Evolutionary conservation across 202 grass and related monocot species (phyloP).

Genomic region (Brachypodium distachyon): DNA sequence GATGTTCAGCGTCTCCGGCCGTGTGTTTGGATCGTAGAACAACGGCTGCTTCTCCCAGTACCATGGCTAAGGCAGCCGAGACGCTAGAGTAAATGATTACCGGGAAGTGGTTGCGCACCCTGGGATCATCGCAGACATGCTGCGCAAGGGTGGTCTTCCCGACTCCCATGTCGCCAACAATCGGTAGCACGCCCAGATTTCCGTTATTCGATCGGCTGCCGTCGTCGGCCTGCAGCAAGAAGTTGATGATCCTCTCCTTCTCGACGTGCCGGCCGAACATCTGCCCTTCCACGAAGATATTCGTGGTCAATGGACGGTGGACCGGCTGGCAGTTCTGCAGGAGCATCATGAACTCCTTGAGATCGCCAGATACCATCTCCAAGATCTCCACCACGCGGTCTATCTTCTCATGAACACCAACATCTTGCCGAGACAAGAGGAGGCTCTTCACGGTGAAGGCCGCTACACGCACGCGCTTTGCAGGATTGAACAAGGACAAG

Average conservation of each 20-base stretch:
- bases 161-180: neutral
- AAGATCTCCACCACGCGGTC: neutral
- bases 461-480: neutral
- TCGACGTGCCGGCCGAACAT: slow-evolving; percentile 18
- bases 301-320: neutral
- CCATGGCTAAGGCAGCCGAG: neutral
- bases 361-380: neutral
- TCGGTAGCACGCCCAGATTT: neutral
- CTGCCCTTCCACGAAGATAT: neutral
- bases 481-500: neutral
- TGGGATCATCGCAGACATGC: neutral
- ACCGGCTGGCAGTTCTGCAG: neutral
- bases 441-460: neutral
- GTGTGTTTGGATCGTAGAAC: neutral
- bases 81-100: neutral
- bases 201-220: neutral
- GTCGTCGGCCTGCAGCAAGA: neutral
- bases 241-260: slow-evolving; percentile 17
- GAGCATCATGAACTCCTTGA: slow-evolving; percentile 1
- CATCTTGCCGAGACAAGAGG: neutral
- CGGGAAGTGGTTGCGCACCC: neutral
- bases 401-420: neutral
- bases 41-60: neutral
- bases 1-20: neutral
- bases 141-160: slow-evolving; percentile 8